Evolutionary conservation across 129 eudicot species (phyloP), one percentile per base, ranked within the genome.

Genomic region (Solidago caesia): DNA sequence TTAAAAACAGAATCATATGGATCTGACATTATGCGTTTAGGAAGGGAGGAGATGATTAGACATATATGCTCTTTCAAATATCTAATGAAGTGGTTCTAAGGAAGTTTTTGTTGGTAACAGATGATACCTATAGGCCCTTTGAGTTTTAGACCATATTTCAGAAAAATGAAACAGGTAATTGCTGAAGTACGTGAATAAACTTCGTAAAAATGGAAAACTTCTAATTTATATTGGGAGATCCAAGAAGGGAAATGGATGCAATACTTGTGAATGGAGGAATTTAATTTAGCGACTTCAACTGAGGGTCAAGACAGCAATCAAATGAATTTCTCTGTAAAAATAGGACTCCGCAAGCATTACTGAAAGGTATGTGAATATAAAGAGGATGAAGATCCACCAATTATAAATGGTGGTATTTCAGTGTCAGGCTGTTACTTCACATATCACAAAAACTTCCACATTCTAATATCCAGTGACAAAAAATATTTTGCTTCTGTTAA

Each of bases 21-120:
- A 68, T 68, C 70, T 42, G 57, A 57, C 59, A 64, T 66, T 75
- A 39, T 13, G 67, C 45, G 67, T 21, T 27, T 75, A 66, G 57
- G 73, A 75, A 75, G 65, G 14, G 45, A 75, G 65, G 27, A 75
- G 42, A 64, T 75, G 45, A n/a, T 42, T 7, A 43, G 43, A 74
- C 15, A 12, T 48, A 64, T 42, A 47, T 64, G 21, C 21, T 21
- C 21, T 71, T 41, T 41, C 47, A 4, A 8, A 61, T 46, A 41
- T 44, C 67, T 12, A 21, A 42, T 10, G 57, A 58, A 72, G 67
- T 58, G 67, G 76, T 72, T 72, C 44, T 6, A 61, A 48, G 61
- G 12, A 48, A 48, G 60, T 8, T 73, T 71, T 33, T 62, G 61
- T 60, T 29, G 70, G 70, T 48, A 74, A 62, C 5, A 62, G 45